Percentiles rank a stretch among this genome's conserved stretches.
Conservation (phyloP, 2,329 filamentous ascomycete species). For the Ceratocystis destructans region DNA sequence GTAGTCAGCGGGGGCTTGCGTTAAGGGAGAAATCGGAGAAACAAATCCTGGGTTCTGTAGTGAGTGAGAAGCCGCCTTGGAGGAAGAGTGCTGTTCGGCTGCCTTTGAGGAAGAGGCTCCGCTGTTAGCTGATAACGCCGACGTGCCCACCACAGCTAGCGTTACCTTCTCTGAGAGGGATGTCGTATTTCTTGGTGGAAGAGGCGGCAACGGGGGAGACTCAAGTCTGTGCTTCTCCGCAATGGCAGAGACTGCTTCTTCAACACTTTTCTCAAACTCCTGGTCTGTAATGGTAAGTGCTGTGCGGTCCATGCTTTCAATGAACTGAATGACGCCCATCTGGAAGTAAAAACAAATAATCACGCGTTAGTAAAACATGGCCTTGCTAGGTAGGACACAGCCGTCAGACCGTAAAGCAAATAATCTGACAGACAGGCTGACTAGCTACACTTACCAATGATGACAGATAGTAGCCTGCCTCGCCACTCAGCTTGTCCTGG, state of each 20-base stretch:
- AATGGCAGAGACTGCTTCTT: conserved; percentile 87
- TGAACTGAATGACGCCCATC: conserved; percentile 91
- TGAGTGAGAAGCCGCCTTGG: not conserved
- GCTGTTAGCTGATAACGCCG: not conserved
- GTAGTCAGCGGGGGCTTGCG: not conserved
- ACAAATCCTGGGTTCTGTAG: not conserved
- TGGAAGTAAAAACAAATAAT: conserved; percentile 25
- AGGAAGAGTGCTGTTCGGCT: not conserved
- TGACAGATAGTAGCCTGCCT: conserved; percentile 95
- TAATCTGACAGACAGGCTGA: not conserved
- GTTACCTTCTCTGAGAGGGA: conserved; percentile 60
- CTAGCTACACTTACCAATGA: conserved; percentile 51
- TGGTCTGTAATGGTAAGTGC: conserved; percentile 86
- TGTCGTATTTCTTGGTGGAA: conserved; percentile 26
- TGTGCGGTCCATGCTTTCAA: conserved; percentile 90
- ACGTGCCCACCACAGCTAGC: conserved; percentile 46
- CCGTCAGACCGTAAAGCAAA: not conserved
- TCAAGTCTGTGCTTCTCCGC: conserved; percentile 66
- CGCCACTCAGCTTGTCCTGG: conserved; percentile 92
- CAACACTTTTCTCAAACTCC: conserved; percentile 93
- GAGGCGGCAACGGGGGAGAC: conserved; percentile 31
- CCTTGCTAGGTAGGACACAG: not conserved
- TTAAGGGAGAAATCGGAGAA: conserved; percentile 1
- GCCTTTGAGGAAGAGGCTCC: conserved; percentile 9
- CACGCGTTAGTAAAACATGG: not conserved